phyloP scores from a whole-genome alignment of 345 rosid genomes.

The Euphorbia tirucalli region DNA sequence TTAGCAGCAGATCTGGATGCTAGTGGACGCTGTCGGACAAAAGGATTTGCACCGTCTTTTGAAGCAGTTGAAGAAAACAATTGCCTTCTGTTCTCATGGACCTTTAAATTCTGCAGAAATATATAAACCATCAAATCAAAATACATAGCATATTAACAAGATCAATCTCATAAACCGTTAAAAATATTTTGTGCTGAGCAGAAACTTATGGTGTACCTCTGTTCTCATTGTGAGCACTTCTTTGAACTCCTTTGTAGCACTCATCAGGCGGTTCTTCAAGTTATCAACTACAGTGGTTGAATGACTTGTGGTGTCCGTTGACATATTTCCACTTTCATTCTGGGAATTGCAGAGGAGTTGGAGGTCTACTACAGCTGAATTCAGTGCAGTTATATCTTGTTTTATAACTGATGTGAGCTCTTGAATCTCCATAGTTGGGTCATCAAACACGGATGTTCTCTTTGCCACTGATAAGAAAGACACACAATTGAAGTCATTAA shows the following conservation, averaged over 20 bases:
- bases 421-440: constrained; percentile 80
- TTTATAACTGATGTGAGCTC: constrained; percentile 71
- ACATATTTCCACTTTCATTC: constrained; percentile 49
- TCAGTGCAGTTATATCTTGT: constrained; percentile 79
- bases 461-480: constrained; percentile 58
- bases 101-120: constrained; percentile 60
- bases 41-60: constrained; percentile 70
- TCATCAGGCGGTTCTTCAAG: constrained; percentile 76
- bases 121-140: constrained; percentile 1
- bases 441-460: constrained; percentile 83
- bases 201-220: constrained; percentile 42
- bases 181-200: background rate
- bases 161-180: background rate
- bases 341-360: constrained; percentile 64
- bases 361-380: constrained; percentile 73
- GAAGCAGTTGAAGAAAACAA: constrained; percentile 64
- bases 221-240: constrained; percentile 83
- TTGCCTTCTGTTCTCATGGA: constrained; percentile 78
- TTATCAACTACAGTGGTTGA: constrained; percentile 76
- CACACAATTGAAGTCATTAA: background rate
- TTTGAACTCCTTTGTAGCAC: constrained; percentile 77
- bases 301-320: constrained; percentile 67
- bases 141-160: background rate
- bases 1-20: constrained; percentile 49
- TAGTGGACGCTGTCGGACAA: constrained; percentile 74